Evolutionary conservation across 768 basidiomycete genomes (phyloP).

Genomic region (Lactifluus rugatus): DNA sequence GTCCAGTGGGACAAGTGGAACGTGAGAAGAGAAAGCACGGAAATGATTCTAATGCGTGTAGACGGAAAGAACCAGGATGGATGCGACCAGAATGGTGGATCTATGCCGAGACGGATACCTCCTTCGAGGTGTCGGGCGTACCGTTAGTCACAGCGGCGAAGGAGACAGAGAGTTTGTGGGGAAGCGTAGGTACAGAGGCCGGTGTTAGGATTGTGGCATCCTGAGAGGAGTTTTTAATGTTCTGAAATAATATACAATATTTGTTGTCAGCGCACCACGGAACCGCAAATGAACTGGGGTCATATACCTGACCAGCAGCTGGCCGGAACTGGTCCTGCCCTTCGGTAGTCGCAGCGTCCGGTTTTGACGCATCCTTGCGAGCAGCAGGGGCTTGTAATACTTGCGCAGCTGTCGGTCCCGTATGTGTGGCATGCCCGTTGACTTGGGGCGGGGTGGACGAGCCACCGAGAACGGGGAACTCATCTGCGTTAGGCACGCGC

Average conservation of each 20-base stretch:
- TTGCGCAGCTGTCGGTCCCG: slow-evolving; percentile 82
- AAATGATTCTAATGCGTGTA: slow-evolving; percentile 20
- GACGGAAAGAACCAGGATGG: too few relatives aligned
- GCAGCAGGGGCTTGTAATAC: slow-evolving; percentile 69
- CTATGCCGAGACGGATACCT: slow-evolving; percentile 69
- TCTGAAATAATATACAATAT: slow-evolving; percentile 6
- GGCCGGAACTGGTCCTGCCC: slow-evolving; percentile 11
- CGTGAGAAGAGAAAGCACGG: slow-evolving; percentile 3
- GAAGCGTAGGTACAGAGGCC: slow-evolving; percentile 3
- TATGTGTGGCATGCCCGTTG: slow-evolving; percentile 34
- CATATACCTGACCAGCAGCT: slow-evolving; percentile 11
- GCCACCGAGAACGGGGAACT: too few relatives aligned
- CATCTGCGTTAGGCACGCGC: too few relatives aligned
- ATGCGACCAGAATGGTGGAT: slow-evolving; percentile 20
- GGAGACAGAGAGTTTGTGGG: slow-evolving; percentile 48
- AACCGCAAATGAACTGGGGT: background rate
- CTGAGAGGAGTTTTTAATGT: slow-evolving; percentile 2
- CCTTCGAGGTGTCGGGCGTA: slow-evolving; percentile 47
- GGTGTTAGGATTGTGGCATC: slow-evolving; percentile 12
- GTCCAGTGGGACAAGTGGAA: slow-evolving; percentile 7
- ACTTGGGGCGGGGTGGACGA: slow-evolving; percentile 61
- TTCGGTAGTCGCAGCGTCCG: background rate
- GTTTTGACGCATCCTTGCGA: slow-evolving; percentile 43
- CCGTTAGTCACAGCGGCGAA: slow-evolving; percentile 58
- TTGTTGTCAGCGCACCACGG: background rate